Base-by-base conservation (phyloP, 768 basidiomycete species). In the Piloderma croceum region DNA sequence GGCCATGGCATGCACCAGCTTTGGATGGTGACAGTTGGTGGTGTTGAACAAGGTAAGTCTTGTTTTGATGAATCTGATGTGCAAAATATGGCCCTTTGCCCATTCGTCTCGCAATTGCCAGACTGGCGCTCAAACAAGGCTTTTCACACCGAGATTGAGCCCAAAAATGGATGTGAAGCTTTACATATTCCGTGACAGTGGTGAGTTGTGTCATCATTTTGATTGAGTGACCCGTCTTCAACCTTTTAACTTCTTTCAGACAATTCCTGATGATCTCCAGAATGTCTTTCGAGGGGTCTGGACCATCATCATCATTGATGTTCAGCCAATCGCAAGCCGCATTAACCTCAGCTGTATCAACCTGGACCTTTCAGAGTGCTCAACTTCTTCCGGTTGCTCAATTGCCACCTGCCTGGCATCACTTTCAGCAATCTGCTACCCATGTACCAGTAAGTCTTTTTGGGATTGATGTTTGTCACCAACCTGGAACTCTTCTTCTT, bases 1-100 rank as follows among this genome's bases (percentile, higher is more conserved):
- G 24, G 4, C 40, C 39, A 31, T 41, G 17, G n/a, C 31, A 24
- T 13, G 20, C 35, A 19, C 25, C 31, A 31, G 40, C 24, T 20
- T 12, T 23, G 9, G 27, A 43, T n/a, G 24, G 39, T 12, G 42
- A 39, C 5, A 44, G 25, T 4, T 18, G 13, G 5, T 41, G 40
- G 24, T 43, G 24, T 25, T 41, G 9, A 11, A n/a, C 9, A 17
- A 44, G 18, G 31, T 44, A 44, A 4, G 19, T 11, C 18, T 9
- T 12, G 19, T 43, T 13, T 12, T 13, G 11, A n/a, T 29, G 22
- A 5, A 44, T 35, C 29, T 44, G 40, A 13, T 21, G 40, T 11
- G 42, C 42, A 44, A 44, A 44, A 21, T 29, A 42, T 11, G 39
- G n/a, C n/a, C n/a, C n/a, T 29, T 44, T 44, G 22, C 42, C 42